Percentiles rank a stretch among this genome's conserved stretches.
These are phyloP conservation scores for Clarireedia hainanense DNA, from an alignment of 2,329 filamentous ascomycete species.

Conservation along the genomic window DNA sequence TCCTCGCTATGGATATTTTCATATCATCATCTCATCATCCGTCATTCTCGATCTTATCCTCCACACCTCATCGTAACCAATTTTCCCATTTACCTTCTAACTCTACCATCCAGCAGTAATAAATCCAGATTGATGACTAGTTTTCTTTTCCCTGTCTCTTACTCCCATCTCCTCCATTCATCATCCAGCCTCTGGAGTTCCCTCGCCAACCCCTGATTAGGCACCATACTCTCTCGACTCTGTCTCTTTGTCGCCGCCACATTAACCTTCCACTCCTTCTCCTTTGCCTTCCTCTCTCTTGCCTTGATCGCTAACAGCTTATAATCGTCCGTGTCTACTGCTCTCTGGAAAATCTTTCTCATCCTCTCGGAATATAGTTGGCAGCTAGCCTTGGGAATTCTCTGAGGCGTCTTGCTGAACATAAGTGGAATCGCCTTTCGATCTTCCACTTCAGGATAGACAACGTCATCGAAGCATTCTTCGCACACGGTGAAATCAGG, in stretches of 20 bases:
- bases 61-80: conserved; percentile 1
- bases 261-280: conserved; percentile 20
- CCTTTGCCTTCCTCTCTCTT: conserved; percentile 41
- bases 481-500: conserved; percentile 78
- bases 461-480: conserved; percentile 74
- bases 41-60: background rate
- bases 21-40: too few species aligned
- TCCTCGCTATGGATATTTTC: background rate
- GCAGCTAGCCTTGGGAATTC: conserved; percentile 52
- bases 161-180: conserved; percentile 47
- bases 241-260: conserved; percentile 16
- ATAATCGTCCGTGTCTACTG: conserved; percentile 59
- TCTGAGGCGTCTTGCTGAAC: conserved; percentile 54
- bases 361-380: conserved; percentile 77
- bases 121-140: too few species aligned
- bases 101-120: background rate
- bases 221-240: conserved; percentile 6
- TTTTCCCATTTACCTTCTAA: background rate
- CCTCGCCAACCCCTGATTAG: conserved; percentile 14
- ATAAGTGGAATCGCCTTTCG: conserved; percentile 51
- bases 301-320: conserved; percentile 51
- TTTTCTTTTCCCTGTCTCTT: conserved; percentile 1
- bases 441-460: conserved; percentile 58
- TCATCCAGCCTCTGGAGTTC: conserved; percentile 41
- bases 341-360: conserved; percentile 62